Evolutionary conservation across 2,329 filamentous ascomycete species (phyloP).

Genomic region (Aaosphaeria pasadenensis): DNA sequence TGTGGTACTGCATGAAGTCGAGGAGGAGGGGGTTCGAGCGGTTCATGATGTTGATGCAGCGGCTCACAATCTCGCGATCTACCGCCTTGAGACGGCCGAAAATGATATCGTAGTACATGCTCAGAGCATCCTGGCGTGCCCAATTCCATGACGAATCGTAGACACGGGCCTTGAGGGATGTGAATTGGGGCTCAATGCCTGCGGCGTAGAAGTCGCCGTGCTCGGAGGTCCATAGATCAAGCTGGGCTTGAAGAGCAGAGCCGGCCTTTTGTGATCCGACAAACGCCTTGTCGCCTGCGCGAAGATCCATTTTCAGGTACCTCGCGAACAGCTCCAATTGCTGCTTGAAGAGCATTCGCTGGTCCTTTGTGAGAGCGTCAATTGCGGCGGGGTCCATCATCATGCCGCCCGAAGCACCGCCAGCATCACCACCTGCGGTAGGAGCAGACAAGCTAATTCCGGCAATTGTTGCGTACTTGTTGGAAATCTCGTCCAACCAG

Average conservation of each 20-base stretch:
- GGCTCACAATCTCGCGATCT: constrained; percentile 96
- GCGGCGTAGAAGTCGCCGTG: constrained; percentile 95
- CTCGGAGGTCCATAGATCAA: constrained; percentile 92
- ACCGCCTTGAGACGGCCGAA: constrained; percentile 91
- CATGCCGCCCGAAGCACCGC: constrained; percentile 77
- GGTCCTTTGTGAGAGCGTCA: constrained; percentile 95
- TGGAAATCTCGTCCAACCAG: constrained; percentile 82
- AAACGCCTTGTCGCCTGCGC: constrained; percentile 92
- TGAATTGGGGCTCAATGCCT: constrained; percentile 93
- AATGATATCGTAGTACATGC: constrained; percentile 99
- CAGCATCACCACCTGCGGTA: constrained; percentile 66
- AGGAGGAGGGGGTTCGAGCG: constrained; percentile 92
- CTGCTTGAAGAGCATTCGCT: constrained; percentile 94
- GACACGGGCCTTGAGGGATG: constrained; percentile 85
- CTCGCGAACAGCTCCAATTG: constrained; percentile 92
- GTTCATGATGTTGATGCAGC: constrained; percentile 99
- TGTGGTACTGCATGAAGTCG: constrained; percentile 99
- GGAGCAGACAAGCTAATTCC: constrained; percentile 81
- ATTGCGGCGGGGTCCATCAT: constrained; percentile 99
- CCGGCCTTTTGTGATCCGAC: constrained; percentile 81
- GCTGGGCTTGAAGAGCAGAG: constrained; percentile 82
- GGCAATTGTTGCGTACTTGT: constrained; percentile 82
- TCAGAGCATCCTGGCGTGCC: constrained; percentile 94
- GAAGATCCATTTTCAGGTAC: constrained; percentile 95
- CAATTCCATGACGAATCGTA: constrained; percentile 99